Base-by-base conservation (phyloP, 495 filamentous ascomycete species). In the Penicillium egyptiacum region DNA sequence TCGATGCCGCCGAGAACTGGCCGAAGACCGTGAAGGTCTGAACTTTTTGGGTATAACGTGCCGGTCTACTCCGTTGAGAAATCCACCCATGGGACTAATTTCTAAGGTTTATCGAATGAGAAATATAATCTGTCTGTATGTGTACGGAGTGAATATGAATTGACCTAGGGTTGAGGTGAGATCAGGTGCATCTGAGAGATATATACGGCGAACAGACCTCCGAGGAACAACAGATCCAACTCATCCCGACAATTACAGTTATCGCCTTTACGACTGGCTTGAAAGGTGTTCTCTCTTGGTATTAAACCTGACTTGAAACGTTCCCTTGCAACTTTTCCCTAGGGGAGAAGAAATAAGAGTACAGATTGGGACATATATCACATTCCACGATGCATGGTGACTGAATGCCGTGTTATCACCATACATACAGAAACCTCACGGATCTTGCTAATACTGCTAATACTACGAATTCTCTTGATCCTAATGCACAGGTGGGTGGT, bases 1-100 rank as follows among this genome's bases (percentile, higher is more conserved):
- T 62, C 58, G 52, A 57, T 49, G 48, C 49, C 47, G 56, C 63
- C 61, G 57, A 64, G 57, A 61, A 61, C 47, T 52, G 53, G 63
- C 63, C 64, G 64, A 66, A 60, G 44, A 62, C 57, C 56, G 50
- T 59, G 53, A 58, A 45, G 59, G 59, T 52, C 59, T 62, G 42
- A 60, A 53, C 60, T 58, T 46, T 55, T 50, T 53, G 12, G 50
- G 50, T 53, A 63, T 58, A 68, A 65, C 65, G 63, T 68, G 65
- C 61, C 60, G 52, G 43, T 4, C 42, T 46, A 47, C 17, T 39
- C 43, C 33, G 54, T 48, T 48, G 10, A 31, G 31, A 50, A 50
- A 50, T 35, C 46, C 44, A 47, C 44, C 25, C 44, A 47, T 9
- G 17, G 31, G 7, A 33, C n/a, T 23, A 42, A 31, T 44, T 44